Percentiles rank a stretch among this genome's conserved stretches.
phyloP scores from a whole-genome alignment of 352 stramenopile species.

The Aphanomyces stellatus region DNA sequence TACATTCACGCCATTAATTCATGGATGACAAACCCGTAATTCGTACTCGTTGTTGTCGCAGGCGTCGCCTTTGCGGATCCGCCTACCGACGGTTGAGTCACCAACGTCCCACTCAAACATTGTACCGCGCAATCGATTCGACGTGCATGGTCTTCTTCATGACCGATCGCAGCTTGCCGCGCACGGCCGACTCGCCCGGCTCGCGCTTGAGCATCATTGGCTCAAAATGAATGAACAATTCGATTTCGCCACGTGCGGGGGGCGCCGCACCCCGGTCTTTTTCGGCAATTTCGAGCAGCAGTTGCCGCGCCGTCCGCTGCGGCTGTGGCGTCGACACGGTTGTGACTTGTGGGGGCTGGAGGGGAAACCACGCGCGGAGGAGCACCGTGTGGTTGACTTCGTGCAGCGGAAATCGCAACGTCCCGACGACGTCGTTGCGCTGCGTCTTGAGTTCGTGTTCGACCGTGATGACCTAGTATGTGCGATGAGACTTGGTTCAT shows the following conservation, averaged over 20 bases:
- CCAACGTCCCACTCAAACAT: too few species aligned
- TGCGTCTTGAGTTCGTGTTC: slow-evolving; percentile 11
- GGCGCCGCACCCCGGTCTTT: neutral
- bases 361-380: slow-evolving; percentile 11
- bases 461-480: slow-evolving; percentile 14
- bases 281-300: neutral
- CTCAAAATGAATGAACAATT: slow-evolving; percentile 19
- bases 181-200: neutral
- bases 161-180: neutral
- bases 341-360: neutral
- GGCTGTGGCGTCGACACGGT: neutral
- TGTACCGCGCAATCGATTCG: slow-evolving; percentile 1
- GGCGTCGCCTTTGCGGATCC: neutral
- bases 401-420: neutral
- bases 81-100: neutral
- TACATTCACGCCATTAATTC: too few species aligned
- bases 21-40: neutral
- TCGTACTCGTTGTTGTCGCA: neutral
- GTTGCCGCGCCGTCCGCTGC: neutral
- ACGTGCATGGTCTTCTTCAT: slow-evolving; percentile 18
- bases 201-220: slow-evolving; percentile 11
- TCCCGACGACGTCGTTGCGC: slow-evolving; percentile 4
- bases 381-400: slow-evolving; percentile 1
- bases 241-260: slow-evolving; percentile 4
- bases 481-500: too few species aligned